These are phyloP conservation scores for Penicillium chermesinum DNA, from an alignment of 495 filamentous ascomycete genomes.

Conservation along the genomic window DNA sequence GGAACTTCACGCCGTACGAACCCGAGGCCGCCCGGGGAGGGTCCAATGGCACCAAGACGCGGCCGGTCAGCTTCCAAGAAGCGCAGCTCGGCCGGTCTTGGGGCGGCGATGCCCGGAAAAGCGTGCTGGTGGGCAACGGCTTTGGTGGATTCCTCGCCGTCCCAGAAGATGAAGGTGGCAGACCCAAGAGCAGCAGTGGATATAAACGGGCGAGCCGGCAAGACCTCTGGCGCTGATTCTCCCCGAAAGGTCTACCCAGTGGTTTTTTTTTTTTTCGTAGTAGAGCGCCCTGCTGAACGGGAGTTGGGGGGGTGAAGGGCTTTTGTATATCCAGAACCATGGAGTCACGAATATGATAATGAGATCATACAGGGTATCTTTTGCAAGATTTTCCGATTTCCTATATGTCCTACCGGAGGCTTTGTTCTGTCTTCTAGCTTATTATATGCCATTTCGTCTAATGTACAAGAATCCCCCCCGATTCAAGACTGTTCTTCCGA, in stretches of 20 bases:
- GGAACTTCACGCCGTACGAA: slow-evolving; percentile 66
- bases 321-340: not conserved
- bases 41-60: slow-evolving; percentile 35
- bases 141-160: slow-evolving; percentile 80
- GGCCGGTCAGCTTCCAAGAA: slow-evolving; percentile 52
- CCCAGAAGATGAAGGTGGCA: slow-evolving; percentile 48
- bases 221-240: slow-evolving; percentile 40
- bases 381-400: no score
- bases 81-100: slow-evolving; percentile 52
- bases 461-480: not conserved
- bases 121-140: slow-evolving; percentile 66
- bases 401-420: no score
- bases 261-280: no score
- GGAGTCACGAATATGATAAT: not conserved
- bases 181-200: slow-evolving; percentile 35
- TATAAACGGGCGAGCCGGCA: slow-evolving; percentile 32
- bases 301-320: no score
- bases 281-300: no score
- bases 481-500: not conserved
- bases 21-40: slow-evolving; percentile 33
- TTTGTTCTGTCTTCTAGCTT: no score
- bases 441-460: not conserved
- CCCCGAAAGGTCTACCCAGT: no score
- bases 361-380: no score
- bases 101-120: slow-evolving; percentile 57